Evolutionary conservation across 768 basidiomycete species (phyloP).

Genomic region (Chiua virens): DNA sequence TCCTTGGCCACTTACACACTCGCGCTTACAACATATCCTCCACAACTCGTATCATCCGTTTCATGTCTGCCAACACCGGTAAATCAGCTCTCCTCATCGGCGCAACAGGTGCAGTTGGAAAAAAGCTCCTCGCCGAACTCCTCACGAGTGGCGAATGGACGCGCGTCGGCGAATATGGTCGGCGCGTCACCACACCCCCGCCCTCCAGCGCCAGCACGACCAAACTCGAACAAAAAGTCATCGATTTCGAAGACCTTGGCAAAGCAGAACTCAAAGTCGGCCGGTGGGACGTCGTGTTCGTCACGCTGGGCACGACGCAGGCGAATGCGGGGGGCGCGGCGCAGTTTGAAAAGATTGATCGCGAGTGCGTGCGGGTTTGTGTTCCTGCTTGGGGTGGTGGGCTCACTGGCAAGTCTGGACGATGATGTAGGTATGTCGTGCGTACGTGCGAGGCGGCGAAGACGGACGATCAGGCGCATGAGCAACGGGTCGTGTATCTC

Average conservation of each 20-base stretch:
- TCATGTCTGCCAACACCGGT: conserved; percentile 5
- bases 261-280: conserved; percentile 50
- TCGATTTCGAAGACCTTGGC: conserved; percentile 69
- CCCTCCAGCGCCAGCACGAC: conserved; percentile 35
- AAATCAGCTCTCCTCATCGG: conserved; percentile 70
- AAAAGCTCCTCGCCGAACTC: conserved; percentile 58
- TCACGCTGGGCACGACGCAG: conserved; percentile 71
- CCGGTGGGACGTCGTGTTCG: conserved; percentile 75
- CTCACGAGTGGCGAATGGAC: conserved; percentile 55
- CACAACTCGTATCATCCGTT: too few species aligned
- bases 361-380: conserved; percentile 49
- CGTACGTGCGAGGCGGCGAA: conserved; percentile 69
- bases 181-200: conserved; percentile 52
- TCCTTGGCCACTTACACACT: too few species aligned
- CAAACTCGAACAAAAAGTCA: conserved; percentile 66
- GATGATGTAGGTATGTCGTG: conserved; percentile 59
- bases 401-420: background rate
- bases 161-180: conserved; percentile 68
- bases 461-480: conserved; percentile 39
- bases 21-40: too few species aligned
- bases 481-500: conserved; percentile 68
- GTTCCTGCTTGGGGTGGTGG: too few species aligned
- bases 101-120: conserved; percentile 71
- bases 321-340: conserved; percentile 60
- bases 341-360: conserved; percentile 74